phyloP scores from a whole-genome alignment of 2,329 filamentous ascomycete genomes.

The Epicoccum nigrum region DNA sequence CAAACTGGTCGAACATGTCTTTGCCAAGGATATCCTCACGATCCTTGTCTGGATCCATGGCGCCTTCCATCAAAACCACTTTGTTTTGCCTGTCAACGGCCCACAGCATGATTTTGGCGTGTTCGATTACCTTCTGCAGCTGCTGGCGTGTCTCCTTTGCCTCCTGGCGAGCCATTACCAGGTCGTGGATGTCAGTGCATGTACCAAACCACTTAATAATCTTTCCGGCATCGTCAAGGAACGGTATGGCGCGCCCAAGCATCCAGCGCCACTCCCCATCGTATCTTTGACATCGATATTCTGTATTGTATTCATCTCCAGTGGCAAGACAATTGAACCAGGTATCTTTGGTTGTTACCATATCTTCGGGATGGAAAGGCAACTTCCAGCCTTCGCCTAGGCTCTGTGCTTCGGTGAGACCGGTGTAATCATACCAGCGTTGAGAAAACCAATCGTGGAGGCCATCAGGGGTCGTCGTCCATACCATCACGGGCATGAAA shows the following conservation, averaged over 20 bases:
- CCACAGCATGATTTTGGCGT: conserved; percentile 78
- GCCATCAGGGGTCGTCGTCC: conserved; percentile 73
- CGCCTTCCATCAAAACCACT: conserved; percentile 74
- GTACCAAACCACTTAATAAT: conserved; percentile 84
- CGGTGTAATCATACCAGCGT: conserved; percentile 80
- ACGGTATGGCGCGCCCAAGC: conserved; percentile 72
- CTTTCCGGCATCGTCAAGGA: conserved; percentile 68
- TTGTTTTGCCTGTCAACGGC: conserved; percentile 67
- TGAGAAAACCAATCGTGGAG: conserved; percentile 75
- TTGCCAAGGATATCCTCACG: conserved; percentile 57
- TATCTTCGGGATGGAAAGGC: conserved; percentile 74
- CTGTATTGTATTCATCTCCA: conserved; percentile 68
- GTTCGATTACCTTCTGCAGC: conserved; percentile 73
- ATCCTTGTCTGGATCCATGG: conserved; percentile 56
- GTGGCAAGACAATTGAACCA: conserved; percentile 70
- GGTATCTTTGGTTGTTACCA: conserved; percentile 58
- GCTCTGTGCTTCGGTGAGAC: conserved; percentile 66
- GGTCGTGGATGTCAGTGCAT: conserved; percentile 79
- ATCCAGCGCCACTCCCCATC: conserved; percentile 81
- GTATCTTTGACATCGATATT: conserved; percentile 71
- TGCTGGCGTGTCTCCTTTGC: conserved; percentile 73
- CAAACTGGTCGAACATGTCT: conserved; percentile 69
- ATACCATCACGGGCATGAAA: conserved; percentile 64
- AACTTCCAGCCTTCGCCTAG: conserved; percentile 67
- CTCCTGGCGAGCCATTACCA: conserved; percentile 70